Percentiles rank a stretch among this genome's conserved stretches.
phyloP scores from a whole-genome alignment of 768 basidiomycete species.

The Leccinum longicurvipes region DNA sequence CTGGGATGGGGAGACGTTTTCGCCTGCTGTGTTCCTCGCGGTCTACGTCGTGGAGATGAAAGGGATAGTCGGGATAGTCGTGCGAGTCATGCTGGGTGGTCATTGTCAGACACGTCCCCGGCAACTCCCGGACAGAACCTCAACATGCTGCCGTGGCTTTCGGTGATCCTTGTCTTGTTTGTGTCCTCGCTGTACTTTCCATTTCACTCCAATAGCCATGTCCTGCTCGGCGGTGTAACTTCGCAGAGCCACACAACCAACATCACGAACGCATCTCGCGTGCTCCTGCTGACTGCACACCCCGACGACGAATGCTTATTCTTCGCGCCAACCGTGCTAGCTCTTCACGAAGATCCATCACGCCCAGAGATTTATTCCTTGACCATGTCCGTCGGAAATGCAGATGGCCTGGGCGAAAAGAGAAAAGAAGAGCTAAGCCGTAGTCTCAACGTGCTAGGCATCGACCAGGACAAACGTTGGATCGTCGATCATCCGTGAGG shows the following conservation, averaged over 20 bases:
- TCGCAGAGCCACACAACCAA: neutral
- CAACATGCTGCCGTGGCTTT: slow-evolving; percentile 17
- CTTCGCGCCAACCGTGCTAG: slow-evolving; percentile 80
- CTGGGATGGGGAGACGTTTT: slow-evolving; percentile 61
- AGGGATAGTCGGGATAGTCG: slow-evolving; percentile 24
- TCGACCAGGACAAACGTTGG: slow-evolving; percentile 51
- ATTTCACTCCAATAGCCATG: slow-evolving; percentile 21
- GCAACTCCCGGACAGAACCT: slow-evolving; percentile 15
- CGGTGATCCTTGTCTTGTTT: slow-evolving; percentile 12
- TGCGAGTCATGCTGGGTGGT: slow-evolving; percentile 14
- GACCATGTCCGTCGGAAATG: slow-evolving; percentile 78
- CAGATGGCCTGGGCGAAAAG: slow-evolving; percentile 66
- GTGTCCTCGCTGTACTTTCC: slow-evolving; percentile 27
- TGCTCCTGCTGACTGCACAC: slow-evolving; percentile 84
- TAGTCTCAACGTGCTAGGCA: slow-evolving; percentile 68
- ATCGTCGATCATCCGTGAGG: slow-evolving; percentile 72
- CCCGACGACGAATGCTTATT: slow-evolving; percentile 96
- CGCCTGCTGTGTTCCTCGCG: slow-evolving; percentile 20
- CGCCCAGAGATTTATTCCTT: slow-evolving; percentile 50
- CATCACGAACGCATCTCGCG: slow-evolving; percentile 10
- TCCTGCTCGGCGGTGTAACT: slow-evolving; percentile 10
- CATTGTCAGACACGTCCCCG: slow-evolving; percentile 22
- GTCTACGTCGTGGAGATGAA: slow-evolving; percentile 9
- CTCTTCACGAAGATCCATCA: slow-evolving; percentile 34
- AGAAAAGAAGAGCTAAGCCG: slow-evolving; percentile 56